phyloP scores from a whole-genome alignment of 2,329 filamentous ascomycete genomes.

The Didymosphaeria variabile region DNA sequence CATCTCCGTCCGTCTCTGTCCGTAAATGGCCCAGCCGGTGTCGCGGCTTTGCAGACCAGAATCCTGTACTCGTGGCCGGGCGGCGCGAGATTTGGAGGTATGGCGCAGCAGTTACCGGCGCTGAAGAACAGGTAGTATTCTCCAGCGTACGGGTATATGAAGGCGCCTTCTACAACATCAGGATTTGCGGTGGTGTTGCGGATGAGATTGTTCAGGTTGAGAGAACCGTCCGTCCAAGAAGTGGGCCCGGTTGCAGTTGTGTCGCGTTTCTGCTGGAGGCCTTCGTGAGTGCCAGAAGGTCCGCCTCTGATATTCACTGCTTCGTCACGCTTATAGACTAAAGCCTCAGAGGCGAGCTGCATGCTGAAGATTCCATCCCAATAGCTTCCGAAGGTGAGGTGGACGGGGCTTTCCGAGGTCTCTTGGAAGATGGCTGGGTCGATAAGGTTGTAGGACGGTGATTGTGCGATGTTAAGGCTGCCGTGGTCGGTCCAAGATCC shows the following conservation, averaged over 20 bases:
- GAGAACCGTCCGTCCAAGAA: too few relatives aligned
- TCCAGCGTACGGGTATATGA: slow-evolving; percentile 58
- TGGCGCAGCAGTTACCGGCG: slow-evolving; percentile 67
- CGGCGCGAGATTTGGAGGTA: slow-evolving; percentile 58
- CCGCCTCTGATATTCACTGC: too few relatives aligned
- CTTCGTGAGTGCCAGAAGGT: neutral
- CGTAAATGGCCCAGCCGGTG: slow-evolving; percentile 61
- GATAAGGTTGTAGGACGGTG: slow-evolving; percentile 58
- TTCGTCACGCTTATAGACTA: neutral
- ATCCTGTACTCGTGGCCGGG: slow-evolving; percentile 69
- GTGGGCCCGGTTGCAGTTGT: neutral
- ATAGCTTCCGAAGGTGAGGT: slow-evolving; percentile 71
- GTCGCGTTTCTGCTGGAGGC: neutral
- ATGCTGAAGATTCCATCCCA: slow-evolving; percentile 72
- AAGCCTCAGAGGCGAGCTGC: slow-evolving; percentile 47
- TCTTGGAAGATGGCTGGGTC: slow-evolving; percentile 57
- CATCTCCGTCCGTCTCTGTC: slow-evolving; percentile 36
- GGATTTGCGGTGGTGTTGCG: slow-evolving; percentile 25
- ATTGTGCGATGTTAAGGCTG: slow-evolving; percentile 50
- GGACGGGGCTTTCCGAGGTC: slow-evolving; percentile 41
- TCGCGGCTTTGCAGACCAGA: slow-evolving; percentile 65
- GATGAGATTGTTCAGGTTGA: slow-evolving; percentile 14
- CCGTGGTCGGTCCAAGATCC: slow-evolving; percentile 69
- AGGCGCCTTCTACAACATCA: slow-evolving; percentile 60
- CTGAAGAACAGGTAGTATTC: slow-evolving; percentile 72